A percentile compares a stretch with the other conserved stretches of the same genome.
Evolutionary conservation across 257 asterid species (phyloP).

Genomic region (Lithospermum erythrorhizon): DNA sequence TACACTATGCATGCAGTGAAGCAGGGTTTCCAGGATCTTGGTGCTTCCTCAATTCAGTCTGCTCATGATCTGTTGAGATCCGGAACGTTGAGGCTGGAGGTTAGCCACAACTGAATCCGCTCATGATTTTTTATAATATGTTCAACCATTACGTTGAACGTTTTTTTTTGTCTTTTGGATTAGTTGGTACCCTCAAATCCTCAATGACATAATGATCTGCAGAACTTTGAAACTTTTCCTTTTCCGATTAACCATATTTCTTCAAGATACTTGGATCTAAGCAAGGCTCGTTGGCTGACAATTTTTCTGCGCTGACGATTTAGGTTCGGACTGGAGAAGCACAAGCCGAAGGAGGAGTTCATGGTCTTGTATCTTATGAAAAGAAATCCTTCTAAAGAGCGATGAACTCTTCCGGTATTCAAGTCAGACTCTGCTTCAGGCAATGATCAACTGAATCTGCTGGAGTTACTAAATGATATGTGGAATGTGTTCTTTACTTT

Average conservation of each 20-base stretch:
- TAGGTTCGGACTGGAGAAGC: slow-evolving; percentile 76
- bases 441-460: too few species aligned
- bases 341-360: slow-evolving; percentile 68
- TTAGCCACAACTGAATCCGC: slow-evolving; percentile 13
- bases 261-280: background rate
- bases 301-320: background rate
- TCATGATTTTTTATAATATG: background rate
- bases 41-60: slow-evolving; percentile 77
- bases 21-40: slow-evolving; percentile 95
- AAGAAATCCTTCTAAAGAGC: slow-evolving; percentile 40
- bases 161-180: background rate
- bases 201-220: too few species aligned
- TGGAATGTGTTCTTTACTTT: too few species aligned
- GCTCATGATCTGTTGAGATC: slow-evolving; percentile 74
- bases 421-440: too few species aligned
- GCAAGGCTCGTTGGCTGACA: background rate
- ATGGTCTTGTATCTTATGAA: slow-evolving; percentile 50
- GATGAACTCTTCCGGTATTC: too few species aligned
- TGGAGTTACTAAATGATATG: too few species aligned
- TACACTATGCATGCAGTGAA: slow-evolving; percentile 84
- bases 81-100: slow-evolving; percentile 67
- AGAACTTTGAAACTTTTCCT: too few species aligned
- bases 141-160: background rate
- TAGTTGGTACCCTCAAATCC: too few species aligned
- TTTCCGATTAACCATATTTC: background rate